phyloP scores from a whole-genome alignment of 768 basidiomycete genomes.

The Tulasnella sp. region DNA sequence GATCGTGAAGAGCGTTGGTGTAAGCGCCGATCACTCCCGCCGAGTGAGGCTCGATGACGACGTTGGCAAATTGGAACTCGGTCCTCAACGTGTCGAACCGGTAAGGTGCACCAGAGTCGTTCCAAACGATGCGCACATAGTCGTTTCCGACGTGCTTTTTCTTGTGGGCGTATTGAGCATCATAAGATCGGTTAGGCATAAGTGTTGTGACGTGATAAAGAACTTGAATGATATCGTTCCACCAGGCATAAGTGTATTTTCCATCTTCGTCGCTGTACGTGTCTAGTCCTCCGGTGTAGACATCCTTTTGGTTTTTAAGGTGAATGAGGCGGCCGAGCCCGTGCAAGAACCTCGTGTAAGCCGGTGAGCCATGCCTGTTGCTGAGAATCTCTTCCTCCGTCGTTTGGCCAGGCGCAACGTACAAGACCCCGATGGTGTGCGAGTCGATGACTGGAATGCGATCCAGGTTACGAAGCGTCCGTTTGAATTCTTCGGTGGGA shows the following conservation, averaged over 20 bases:
- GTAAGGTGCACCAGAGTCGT: conserved; percentile 89
- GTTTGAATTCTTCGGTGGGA: conserved; percentile 53
- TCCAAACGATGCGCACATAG: conserved; percentile 94
- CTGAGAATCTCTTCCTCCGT: conserved; percentile 79
- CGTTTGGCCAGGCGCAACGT: conserved; percentile 88
- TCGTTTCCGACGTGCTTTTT: conserved; percentile 97
- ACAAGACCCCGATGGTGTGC: conserved; percentile 94
- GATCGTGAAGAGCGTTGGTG: conserved; percentile 78
- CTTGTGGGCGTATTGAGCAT: conserved; percentile 74
- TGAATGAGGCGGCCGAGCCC: conserved; percentile 85
- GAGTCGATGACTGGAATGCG: conserved; percentile 92
- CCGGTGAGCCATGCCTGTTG: conserved; percentile 90
- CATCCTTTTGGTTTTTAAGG: conserved; percentile 82
- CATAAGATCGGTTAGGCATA: conserved; percentile 77
- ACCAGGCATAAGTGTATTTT: conserved; percentile 97
- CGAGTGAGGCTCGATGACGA: conserved; percentile 92
- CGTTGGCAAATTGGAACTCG: conserved; percentile 95
- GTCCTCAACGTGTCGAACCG: conserved; percentile 87
- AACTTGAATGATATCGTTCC: conserved; percentile 95
- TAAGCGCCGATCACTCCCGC: conserved; percentile 78
- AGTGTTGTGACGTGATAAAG: conserved; percentile 95
- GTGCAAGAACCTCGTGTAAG: conserved; percentile 89
- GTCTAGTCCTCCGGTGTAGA: conserved; percentile 89
- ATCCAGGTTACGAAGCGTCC: conserved; percentile 67
- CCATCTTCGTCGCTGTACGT: conserved; percentile 76